These are phyloP conservation scores for Geoglossum cookeanum DNA, from an alignment of 2,329 filamentous ascomycete species.

Conservation along the genomic window DNA sequence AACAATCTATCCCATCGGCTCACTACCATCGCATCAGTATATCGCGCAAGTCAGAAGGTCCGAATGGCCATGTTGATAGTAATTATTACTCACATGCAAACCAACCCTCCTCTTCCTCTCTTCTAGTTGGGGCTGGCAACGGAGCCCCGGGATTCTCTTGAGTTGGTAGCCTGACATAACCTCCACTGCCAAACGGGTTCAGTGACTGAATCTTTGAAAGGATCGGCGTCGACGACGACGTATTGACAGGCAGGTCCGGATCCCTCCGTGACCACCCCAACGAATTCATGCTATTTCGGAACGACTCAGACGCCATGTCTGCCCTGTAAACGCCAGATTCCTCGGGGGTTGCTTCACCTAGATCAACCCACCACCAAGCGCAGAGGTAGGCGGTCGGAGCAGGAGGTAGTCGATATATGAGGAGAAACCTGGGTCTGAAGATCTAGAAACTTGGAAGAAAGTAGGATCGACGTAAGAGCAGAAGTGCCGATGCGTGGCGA, in stretches of 20 bases:
- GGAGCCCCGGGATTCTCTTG: conserved; percentile 68
- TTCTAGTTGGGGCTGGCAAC: conserved; percentile 61
- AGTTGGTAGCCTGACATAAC: conserved; percentile 81
- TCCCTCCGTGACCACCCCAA: conserved; percentile 85
- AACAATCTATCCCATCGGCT: conserved; percentile 92
- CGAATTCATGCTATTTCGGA: conserved; percentile 87
- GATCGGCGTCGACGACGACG: conserved; percentile 49
- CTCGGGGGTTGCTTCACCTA: background rate
- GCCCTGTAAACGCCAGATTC: background rate
- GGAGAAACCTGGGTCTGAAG: background rate
- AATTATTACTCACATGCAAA: conserved; percentile 61
- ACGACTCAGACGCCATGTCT: conserved; percentile 67
- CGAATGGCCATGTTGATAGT: background rate
- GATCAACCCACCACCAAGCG: background rate
- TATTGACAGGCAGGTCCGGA: conserved; percentile 55
- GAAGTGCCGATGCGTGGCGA: background rate
- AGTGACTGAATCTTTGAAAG: conserved; percentile 64
- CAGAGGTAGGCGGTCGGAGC: background rate
- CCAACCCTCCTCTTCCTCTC: conserved; percentile 91
- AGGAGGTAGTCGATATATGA: background rate
- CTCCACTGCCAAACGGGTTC: conserved; percentile 72
- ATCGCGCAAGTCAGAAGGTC: background rate
- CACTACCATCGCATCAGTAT: conserved; percentile 36
- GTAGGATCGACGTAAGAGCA: background rate
- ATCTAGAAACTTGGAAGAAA: background rate